Evolutionary conservation across 1,139 yeast genomes (phyloP).

Genomic region (Taphrina wiesneri): DNA sequence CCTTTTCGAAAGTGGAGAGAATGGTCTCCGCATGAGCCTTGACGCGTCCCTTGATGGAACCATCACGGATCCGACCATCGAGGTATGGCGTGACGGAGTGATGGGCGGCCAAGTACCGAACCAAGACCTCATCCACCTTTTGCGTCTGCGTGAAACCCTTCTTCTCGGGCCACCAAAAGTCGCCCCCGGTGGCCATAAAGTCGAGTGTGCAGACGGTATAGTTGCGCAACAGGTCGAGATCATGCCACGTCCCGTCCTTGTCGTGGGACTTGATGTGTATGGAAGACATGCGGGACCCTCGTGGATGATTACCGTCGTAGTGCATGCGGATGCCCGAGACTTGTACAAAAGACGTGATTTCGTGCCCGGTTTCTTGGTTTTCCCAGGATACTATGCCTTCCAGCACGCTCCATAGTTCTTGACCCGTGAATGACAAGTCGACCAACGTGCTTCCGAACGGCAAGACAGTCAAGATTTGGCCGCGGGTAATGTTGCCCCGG

Average conservation of each 20-base stretch:
- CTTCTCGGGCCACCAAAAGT: conserved; percentile 33
- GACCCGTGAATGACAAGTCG: conserved; percentile 23
- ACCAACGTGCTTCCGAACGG: conserved; percentile 30
- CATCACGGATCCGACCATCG: conserved; percentile 20
- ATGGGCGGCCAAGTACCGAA: background rate
- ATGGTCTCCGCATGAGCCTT: conserved; percentile 13
- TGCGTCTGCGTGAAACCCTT: conserved; percentile 10
- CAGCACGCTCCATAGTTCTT: conserved; percentile 16
- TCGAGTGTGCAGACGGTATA: conserved; percentile 30
- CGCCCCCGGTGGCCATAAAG: conserved; percentile 31
- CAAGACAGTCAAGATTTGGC: conserved; percentile 26
- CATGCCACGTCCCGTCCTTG: background rate
- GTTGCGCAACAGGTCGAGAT: background rate
- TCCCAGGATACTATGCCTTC: conserved; percentile 30
- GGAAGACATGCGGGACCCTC: conserved; percentile 16
- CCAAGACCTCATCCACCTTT: conserved; percentile 23
- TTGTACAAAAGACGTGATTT: conserved; percentile 26
- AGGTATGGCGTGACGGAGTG: conserved; percentile 1
- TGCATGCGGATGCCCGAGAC: conserved; percentile 22
- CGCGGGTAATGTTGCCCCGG: conserved; percentile 28
- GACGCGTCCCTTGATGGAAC: conserved; percentile 5
- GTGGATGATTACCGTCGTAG: conserved; percentile 4
- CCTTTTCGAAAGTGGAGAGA: background rate
- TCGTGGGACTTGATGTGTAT: background rate
- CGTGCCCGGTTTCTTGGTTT: conserved; percentile 30